phyloP scores from a whole-genome alignment of 1,284 basidiomycete species.

The Somion occarium region DNA sequence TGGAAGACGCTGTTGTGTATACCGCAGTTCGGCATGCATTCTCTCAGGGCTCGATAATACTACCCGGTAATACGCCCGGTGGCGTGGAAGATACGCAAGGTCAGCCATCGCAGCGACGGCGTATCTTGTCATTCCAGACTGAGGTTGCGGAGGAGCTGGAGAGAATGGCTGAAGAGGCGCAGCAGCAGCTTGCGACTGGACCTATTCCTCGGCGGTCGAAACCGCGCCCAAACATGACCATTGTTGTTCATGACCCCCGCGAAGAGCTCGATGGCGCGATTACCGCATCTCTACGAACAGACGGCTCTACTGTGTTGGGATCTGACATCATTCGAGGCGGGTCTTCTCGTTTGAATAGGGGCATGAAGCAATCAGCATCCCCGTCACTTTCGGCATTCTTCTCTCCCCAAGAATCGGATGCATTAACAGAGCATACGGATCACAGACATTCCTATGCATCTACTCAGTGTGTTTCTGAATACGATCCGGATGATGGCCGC shows the following conservation, averaged over 20 bases:
- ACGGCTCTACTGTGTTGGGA: slow-evolving; percentile 10
- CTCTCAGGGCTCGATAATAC: not conserved
- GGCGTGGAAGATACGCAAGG: not conserved
- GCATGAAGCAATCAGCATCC: not conserved
- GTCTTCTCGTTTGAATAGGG: not conserved
- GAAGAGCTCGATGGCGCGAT: slow-evolving; percentile 5
- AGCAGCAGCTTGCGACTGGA: slow-evolving; percentile 1
- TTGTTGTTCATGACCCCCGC: slow-evolving; percentile 1
- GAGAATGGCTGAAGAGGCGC: slow-evolving; percentile 2
- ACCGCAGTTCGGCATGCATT: not conserved
- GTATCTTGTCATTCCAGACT: slow-evolving; percentile 13
- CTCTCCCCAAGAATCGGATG: not conserved
- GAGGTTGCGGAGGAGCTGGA: slow-evolving; percentile 13
- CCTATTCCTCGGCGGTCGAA: slow-evolving; percentile 9
- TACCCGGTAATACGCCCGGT: not conserved
- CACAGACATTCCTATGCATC: not conserved
- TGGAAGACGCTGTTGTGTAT: slow-evolving; percentile 10
- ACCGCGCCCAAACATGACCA: slow-evolving; percentile 1
- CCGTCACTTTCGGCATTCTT: too few relatives aligned
- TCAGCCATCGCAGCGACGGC: not conserved
- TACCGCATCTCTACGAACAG: slow-evolving; percentile 2
- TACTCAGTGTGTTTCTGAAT: not conserved
- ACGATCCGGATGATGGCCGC: not conserved
- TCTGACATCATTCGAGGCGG: slow-evolving; percentile 10
- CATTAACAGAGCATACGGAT: not conserved